phyloP scores from a whole-genome alignment of 306 rosid genomes.

The Morella rubra region DNA sequence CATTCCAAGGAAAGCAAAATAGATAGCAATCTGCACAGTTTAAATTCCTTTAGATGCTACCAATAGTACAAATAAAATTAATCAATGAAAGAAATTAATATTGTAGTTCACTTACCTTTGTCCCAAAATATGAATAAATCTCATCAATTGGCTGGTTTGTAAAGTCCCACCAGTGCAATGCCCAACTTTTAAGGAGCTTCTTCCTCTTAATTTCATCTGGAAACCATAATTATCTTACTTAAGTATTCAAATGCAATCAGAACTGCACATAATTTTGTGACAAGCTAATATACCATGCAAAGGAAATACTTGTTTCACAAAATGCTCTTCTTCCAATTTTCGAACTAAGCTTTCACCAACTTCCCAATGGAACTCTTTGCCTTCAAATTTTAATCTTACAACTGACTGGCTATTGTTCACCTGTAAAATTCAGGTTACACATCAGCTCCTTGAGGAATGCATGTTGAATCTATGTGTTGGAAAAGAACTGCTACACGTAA shows the following conservation, averaged over 20 bases:
- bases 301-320: constrained; percentile 86
- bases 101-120: constrained; percentile 59
- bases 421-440: constrained; percentile 41
- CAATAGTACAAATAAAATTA: constrained; percentile 12
- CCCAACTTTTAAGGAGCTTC: constrained; percentile 82
- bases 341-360: constrained; percentile 67
- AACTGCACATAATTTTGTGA: constrained; percentile 24
- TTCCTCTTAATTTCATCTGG: constrained; percentile 82
- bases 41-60: constrained; percentile 29
- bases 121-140: constrained; percentile 78
- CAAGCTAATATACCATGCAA: constrained; percentile 72
- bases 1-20: constrained; percentile 98
- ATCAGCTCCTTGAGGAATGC: constrained; percentile 7
- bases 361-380: constrained; percentile 60
- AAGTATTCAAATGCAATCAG: constrained; percentile 17
- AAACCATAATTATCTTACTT: constrained; percentile 37
- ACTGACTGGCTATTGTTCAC: constrained; percentile 51
- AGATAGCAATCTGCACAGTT: constrained; percentile 74
- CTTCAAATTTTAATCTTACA: constrained; percentile 54
- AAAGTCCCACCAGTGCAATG: constrained; percentile 81
- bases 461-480: background rate
- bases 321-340: constrained; percentile 64
- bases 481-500: background rate
- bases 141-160: constrained; percentile 87
- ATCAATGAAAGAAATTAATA: constrained; percentile 7